Conservation (phyloP, 2,329 filamentous ascomycete genomes). For the Pseudofabraea citricarpa region DNA sequence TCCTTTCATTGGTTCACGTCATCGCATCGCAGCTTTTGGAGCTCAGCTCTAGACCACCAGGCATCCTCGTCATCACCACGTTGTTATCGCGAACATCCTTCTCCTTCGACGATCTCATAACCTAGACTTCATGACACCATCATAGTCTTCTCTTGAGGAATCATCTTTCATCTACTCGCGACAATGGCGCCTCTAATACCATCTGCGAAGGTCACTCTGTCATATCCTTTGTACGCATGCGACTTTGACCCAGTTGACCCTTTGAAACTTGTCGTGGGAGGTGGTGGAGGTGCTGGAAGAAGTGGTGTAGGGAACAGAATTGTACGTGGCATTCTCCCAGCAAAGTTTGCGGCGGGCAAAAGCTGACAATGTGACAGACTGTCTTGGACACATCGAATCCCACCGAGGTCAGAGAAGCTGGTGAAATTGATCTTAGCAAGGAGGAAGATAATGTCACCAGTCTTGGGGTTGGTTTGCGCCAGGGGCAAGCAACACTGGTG, state of each 20-base stretch:
- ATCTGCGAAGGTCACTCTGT: slow-evolving; percentile 43
- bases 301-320: slow-evolving; percentile 86
- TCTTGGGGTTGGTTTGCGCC: slow-evolving; percentile 63
- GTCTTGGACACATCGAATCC: slow-evolving; percentile 26
- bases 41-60: no score
- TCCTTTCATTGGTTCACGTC: no score
- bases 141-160: no score
- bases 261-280: slow-evolving; percentile 73
- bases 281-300: slow-evolving; percentile 78
- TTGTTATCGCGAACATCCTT: no score
- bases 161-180: no score
- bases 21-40: no score
- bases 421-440: slow-evolving; percentile 72
- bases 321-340: slow-evolving; percentile 39
- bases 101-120: no score
- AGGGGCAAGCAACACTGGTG: slow-evolving; percentile 49
- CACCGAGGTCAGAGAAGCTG: slow-evolving; percentile 49
- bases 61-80: no score
- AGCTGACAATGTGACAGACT: slow-evolving; percentile 20
- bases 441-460: slow-evolving; percentile 89
- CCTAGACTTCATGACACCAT: no score
- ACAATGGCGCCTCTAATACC: slow-evolving; percentile 26
- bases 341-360: background rate
- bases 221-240: slow-evolving; percentile 81
- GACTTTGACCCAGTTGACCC: slow-evolving; percentile 83